Evolutionary conservation across 768 basidiomycete genomes (phyloP).

Genomic region (Candolleomyces eurysporus): DNA sequence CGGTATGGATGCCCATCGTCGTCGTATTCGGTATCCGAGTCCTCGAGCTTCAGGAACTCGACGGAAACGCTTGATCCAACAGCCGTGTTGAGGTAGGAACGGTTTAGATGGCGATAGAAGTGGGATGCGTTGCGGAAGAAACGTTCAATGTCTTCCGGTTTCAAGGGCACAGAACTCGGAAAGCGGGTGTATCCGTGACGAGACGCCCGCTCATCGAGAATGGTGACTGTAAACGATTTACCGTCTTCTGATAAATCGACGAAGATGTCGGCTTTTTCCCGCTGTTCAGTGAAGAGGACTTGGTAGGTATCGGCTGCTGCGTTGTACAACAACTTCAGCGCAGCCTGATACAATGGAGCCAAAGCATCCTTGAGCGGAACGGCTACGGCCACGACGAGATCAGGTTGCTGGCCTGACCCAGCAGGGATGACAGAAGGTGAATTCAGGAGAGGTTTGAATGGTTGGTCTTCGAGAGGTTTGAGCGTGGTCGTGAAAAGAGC

Average conservation of each 20-base stretch:
- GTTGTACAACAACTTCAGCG: neutral
- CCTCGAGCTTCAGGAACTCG: conserved; percentile 14
- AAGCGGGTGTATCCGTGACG: neutral
- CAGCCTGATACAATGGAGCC: neutral
- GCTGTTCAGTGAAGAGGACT: neutral
- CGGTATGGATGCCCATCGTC: neutral
- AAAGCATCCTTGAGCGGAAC: neutral
- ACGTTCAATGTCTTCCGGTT: neutral
- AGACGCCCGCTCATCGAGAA: conserved; percentile 4
- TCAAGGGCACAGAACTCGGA: neutral
- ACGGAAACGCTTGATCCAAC: neutral
- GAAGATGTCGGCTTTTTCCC: neutral
- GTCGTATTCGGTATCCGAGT: neutral
- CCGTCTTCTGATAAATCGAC: neutral
- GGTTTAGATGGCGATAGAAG: conserved; percentile 4
- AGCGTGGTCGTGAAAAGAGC: neutral
- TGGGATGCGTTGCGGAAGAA: conserved; percentile 1
- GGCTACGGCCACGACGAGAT: neutral
- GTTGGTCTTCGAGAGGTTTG: neutral
- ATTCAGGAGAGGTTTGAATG: neutral
- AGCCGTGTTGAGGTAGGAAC: conserved; percentile 1
- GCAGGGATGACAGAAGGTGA: neutral
- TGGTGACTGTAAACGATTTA: neutral
- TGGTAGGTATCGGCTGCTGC: neutral
- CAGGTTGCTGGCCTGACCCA: neutral